These are phyloP conservation scores for Aegilops tauschii DNA, from an alignment of 176 grass and related monocot species.

Conservation along the genomic window DNA sequence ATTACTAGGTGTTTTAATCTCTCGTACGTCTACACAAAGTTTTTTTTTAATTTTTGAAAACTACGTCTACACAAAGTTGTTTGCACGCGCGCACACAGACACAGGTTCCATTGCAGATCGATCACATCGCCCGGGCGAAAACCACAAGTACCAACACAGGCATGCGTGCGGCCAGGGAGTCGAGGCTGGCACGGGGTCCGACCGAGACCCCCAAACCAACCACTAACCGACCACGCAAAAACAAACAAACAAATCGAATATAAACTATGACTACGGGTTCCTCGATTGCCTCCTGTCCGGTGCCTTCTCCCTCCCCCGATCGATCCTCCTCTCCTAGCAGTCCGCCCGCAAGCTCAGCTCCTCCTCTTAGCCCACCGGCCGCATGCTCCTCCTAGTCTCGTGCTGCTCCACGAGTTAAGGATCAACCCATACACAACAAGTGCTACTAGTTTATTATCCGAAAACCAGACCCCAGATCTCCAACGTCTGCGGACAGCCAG, in stretches of 20 bases:
- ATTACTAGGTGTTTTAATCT: neutral
- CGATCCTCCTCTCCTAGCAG: neutral
- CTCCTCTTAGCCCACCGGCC: neutral
- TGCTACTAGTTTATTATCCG: neutral
- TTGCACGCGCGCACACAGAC: neutral
- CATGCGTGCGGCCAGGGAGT: no score
- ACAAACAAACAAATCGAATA: conserved; percentile 5
- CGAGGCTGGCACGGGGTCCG: neutral
- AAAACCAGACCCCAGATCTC: neutral
- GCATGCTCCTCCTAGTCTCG: neutral
- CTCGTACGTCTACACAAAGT: neutral
- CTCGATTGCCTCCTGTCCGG: neutral
- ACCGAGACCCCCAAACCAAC: neutral
- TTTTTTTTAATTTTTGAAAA: no score
- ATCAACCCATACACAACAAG: neutral
- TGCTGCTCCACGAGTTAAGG: neutral
- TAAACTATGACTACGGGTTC: neutral
- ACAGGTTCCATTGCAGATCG: no score
- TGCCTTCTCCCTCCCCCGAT: neutral
- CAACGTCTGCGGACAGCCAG: neutral
- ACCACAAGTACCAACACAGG: no score
- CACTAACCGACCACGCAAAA: neutral
- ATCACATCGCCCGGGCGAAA: no score
- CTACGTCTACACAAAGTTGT: neutral
- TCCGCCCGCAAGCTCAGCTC: neutral